Base-by-base conservation (phyloP, 306 rosid genomes). In the Medicago lupulina region DNA sequence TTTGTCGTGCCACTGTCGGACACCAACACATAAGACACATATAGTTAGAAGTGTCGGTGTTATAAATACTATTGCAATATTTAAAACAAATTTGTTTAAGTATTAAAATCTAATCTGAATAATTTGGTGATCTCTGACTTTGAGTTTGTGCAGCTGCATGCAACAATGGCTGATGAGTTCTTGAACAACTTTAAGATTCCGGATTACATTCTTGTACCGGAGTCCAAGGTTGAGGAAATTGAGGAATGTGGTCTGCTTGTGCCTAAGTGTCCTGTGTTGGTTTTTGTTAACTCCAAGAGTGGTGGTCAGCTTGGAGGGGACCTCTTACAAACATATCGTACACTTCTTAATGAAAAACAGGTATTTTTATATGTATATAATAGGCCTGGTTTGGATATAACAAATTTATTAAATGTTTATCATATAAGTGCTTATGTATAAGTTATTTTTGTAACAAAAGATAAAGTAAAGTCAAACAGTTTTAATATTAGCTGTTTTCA, bases 291-390 rank as follows among this genome's bases (percentile, higher is more conserved):
- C 83, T 86, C 97, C 87, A 90, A 66, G 88, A 95, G 99, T 86
- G 99, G 99, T 62, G 99, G 99, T 19, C 99, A 89, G 83, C 96
- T 95, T n/a, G 99, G 99, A 53, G 99, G 96, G 44, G 73, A 83
- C 54, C 97, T 95, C 23, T 81, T 92, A 31, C 41, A 53, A 46
- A 87, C 99, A 0, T 95, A 85, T 70, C 83, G 87, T 3, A 2
- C 75, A 53, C 73, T 95, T 62, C 97, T 95, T 34, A 89, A 83
- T 49, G 80, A 83, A 62, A 78, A 85, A 8, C 99, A 95, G 97
- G 99, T 88, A 38, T 28, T 28, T 28, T 3, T 28, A 4, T 47
- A 8, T 13, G 7, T 16, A 11, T 38, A 2, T 8, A 14, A 8
- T 2, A n/a, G n/a, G n/a, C 8, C 19, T 1, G 1, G n/a, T 44